These are phyloP conservation scores for Fusarium pseudonygamai DNA, from an alignment of 2,329 filamentous ascomycete species.

Conservation along the genomic window DNA sequence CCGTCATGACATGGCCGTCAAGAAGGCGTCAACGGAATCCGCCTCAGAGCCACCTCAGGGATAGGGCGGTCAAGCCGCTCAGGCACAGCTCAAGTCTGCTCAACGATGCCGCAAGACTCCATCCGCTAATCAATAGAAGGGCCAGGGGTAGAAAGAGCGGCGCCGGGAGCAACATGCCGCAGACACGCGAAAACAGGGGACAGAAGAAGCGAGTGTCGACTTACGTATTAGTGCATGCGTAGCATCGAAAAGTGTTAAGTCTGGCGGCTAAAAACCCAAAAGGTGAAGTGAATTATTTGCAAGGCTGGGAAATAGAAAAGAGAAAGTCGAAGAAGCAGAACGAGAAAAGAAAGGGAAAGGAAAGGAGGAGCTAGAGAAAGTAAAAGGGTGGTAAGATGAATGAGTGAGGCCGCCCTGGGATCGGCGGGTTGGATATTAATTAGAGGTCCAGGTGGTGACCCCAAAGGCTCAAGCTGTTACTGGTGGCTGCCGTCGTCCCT, in stretches of 20 bases:
- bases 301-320: conserved; percentile 21
- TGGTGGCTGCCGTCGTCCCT: conserved; percentile 11
- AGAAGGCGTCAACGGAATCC: conserved; percentile 9
- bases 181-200: conserved; percentile 35
- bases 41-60: conserved; percentile 14
- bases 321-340: neutral
- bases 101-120: conserved; percentile 23
- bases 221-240: conserved; percentile 32
- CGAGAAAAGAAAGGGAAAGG: neutral
- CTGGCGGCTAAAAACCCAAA: neutral
- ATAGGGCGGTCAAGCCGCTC: conserved; percentile 34
- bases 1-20: conserved; percentile 13
- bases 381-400: conserved; percentile 26
- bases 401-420: conserved; percentile 33
- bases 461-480: conserved; percentile 21
- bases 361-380: conserved; percentile 1
- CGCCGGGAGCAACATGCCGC: conserved; percentile 23
- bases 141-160: conserved; percentile 25
- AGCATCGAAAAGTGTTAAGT: conserved; percentile 25
- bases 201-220: conserved; percentile 18
- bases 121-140: conserved; percentile 35
- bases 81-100: conserved; percentile 20
- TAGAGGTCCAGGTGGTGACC: conserved; percentile 14
- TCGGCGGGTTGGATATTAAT: conserved; percentile 23
- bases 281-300: neutral